These are phyloP conservation scores for Lachancea nothofagi DNA, from an alignment of 805 yeast species.

Conservation along the genomic window DNA sequence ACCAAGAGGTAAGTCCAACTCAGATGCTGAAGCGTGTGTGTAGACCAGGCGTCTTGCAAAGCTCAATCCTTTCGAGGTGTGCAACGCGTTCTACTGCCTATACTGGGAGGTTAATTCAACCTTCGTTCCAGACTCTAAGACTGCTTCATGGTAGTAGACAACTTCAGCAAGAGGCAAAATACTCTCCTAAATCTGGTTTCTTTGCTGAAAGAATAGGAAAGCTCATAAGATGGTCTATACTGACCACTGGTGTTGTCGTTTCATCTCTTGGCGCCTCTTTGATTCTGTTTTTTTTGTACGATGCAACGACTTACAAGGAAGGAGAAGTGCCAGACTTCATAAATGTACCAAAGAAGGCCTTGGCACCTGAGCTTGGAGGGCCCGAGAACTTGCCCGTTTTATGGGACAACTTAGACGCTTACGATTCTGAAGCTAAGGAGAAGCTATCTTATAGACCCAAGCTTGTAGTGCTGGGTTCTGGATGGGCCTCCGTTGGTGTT, in stretches of 20 bases:
- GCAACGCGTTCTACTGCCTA: neutral
- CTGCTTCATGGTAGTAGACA: neutral
- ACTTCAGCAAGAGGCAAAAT: constrained; percentile 1
- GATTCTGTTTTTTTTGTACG: constrained; percentile 54
- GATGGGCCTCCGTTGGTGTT: constrained; percentile 66
- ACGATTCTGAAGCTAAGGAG: constrained; percentile 46
- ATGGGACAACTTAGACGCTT: constrained; percentile 50
- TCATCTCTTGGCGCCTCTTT: constrained; percentile 39
- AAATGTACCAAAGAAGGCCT: constrained; percentile 46
- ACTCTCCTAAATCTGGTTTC: neutral
- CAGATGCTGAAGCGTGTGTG: constrained; percentile 7
- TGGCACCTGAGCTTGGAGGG: constrained; percentile 56
- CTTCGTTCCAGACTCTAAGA: neutral
- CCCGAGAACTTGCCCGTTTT: constrained; percentile 66
- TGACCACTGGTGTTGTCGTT: constrained; percentile 40
- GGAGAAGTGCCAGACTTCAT: constrained; percentile 39
- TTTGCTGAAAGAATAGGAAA: constrained; percentile 27
- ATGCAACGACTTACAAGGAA: constrained; percentile 56
- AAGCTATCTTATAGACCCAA: constrained; percentile 45
- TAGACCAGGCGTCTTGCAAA: neutral
- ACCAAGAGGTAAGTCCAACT: too few species aligned
- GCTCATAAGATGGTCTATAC: constrained; percentile 31
- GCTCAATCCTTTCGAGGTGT: constrained; percentile 1
- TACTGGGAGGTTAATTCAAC: neutral
- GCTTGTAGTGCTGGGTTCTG: constrained; percentile 59